Base-by-base conservation (phyloP, 345 rosid species). In the Boechera stricta region DNA sequence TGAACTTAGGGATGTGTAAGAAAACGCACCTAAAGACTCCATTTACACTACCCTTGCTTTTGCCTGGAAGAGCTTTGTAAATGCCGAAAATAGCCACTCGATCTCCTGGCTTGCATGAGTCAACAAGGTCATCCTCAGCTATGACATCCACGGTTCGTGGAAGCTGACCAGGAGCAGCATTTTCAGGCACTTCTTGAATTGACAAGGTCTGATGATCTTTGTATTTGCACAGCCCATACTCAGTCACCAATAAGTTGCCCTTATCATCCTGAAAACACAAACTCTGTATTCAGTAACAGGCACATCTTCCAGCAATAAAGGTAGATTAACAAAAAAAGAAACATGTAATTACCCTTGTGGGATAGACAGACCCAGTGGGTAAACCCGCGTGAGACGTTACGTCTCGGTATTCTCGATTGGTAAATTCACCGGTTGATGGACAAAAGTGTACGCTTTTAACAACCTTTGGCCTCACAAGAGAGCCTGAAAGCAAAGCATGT, bases 91-190 rank as follows among this genome's bases (percentile, higher is more conserved):
- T 82, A 44, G 97, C 88, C 73, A 95, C 99, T 54, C 99, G 90
- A 80, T 95, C 99, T 77, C 99, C 99, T 57, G 98, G 99, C 81
- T 95, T 95, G 79, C 99, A 95, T 53, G 91, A 87, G 79, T 95
- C 99, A 80, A 95, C 98, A 77, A 95, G 78, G 79, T 95, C 98
- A 77, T 95, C 99, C 87, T 95, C 99, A 70, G 90, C 93, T 63
- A 95, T 89, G 71, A 88, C 84, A 86, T 95, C 99, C 60, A 95
- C 97, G 0, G 97, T 91, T 48, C 99, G 87, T 60, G 99, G 99
- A 79, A 95, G 97, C 84, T 95, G 99, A 80, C 99, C 99, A 73
- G 99, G 99, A 82, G 99, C 98, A 85, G 99, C 85, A 73, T 92
- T 95, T 80, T 95, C 99, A 8, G 99, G 99, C 64, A 95, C 91